These are phyloP conservation scores for Talaromyces sp. DNA, from an alignment of 2,329 filamentous ascomycete genomes.

Conservation along the genomic window DNA sequence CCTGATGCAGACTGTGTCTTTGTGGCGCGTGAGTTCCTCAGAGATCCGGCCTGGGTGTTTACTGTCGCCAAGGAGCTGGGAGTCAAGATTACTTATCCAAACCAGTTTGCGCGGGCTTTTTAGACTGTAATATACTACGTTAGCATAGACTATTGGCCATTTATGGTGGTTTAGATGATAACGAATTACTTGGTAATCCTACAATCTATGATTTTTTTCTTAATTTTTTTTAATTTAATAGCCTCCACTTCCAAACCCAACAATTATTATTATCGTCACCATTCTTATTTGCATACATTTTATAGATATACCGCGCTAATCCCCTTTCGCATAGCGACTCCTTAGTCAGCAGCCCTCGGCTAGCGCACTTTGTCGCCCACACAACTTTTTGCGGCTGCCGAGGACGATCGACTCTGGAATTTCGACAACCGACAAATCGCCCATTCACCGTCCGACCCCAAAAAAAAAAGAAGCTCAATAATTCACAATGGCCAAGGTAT, in stretches of 20 bases:
- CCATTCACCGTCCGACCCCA: neutral
- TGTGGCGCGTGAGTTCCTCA: slow-evolving; percentile 52
- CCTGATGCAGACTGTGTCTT: slow-evolving; percentile 45
- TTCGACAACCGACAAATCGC: slow-evolving; percentile 1
- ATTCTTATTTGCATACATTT: neutral
- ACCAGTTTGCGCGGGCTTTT: slow-evolving; percentile 38
- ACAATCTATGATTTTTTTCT: neutral
- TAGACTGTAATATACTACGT: neutral
- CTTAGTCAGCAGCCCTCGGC: slow-evolving; percentile 9
- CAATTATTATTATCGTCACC: neutral
- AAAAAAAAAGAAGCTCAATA: slow-evolving; percentile 5
- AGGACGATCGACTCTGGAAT: neutral
- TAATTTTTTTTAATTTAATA: too few species aligned
- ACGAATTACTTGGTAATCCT: neutral
- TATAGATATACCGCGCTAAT: neutral
- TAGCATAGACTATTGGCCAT: neutral
- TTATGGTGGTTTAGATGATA: neutral
- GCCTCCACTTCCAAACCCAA: neutral
- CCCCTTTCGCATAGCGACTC: slow-evolving; percentile 6
- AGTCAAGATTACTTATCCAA: slow-evolving; percentile 46
- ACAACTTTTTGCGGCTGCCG: neutral
- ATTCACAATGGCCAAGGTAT: slow-evolving; percentile 13
- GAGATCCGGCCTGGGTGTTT: slow-evolving; percentile 53
- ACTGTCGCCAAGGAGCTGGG: slow-evolving; percentile 47
- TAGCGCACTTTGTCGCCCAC: neutral